Base-by-base conservation (phyloP, 306 rosid genomes). In the Spatholobus suberectus region DNA sequence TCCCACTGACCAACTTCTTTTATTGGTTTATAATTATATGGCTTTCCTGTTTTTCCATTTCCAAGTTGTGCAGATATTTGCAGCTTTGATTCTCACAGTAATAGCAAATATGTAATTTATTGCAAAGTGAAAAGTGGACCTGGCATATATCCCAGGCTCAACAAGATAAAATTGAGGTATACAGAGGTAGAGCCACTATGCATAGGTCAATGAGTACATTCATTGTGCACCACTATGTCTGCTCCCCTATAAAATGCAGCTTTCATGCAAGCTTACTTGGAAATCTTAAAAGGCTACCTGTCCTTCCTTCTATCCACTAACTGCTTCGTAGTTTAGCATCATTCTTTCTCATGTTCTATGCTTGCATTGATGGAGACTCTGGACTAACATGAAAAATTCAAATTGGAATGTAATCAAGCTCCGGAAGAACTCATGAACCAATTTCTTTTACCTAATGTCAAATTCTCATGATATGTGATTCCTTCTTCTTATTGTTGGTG, bases 151-250 rank as follows among this genome's bases (percentile, higher is more conserved):
- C 79, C 86, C 82, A 75, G 81, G 69, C 81, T 61, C 38, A 78
- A 18, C 55, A 75, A 73, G 83, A 90, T 83, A 81, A 75, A 63
- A 52, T 85, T 87, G 77, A 81, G 86, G 87, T 69, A 74, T 52
- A 84, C 84, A 75, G 80, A 78, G 59, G 71, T 82, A 83, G 89
- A 78, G 79, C 85, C 85, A 86, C 87, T 81, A 89, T 79, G 84
- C 80, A 77, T 76, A 85, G 86, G 89, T 81, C 87, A 89, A 87
- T 52, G 87, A 79, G 89, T 86, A 70, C 88, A 85, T 86, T 83
- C 88, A 82, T 88, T 76, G 59, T 86, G 88, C 92, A 86, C 88
- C 89, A 86, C 91, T 83, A 86, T 82, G 84, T 80, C 70, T 86
- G 68, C 86, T 80, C 81, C 69, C 89, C 93, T 79, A 79, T 89